Evolutionary conservation across 371 early-diverging fungal species (phyloP).

Genomic region (Nematocida sp.): DNA sequence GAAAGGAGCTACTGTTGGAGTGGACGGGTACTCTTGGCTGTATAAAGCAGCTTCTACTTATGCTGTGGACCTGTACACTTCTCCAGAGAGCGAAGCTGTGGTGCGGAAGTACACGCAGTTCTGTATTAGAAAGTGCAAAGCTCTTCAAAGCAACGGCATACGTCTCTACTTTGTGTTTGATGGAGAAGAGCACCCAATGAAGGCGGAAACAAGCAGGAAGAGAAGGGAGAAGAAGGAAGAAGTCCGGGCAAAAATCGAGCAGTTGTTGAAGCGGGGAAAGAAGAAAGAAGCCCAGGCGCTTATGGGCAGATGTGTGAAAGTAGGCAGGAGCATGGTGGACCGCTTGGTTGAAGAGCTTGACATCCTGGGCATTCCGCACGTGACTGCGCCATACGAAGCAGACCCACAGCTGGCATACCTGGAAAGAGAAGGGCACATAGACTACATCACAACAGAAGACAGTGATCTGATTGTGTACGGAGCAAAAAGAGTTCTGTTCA

Average conservation of each 20-base stretch:
- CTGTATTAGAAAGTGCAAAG: constrained; percentile 52
- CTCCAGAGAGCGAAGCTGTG: constrained; percentile 11
- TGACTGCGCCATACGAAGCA: constrained; percentile 94
- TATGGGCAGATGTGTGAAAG: constrained; percentile 56
- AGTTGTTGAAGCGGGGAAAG: constrained; percentile 31
- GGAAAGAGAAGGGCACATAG: constrained; percentile 68
- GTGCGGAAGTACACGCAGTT: constrained; percentile 51
- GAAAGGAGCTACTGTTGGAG: constrained; percentile 54
- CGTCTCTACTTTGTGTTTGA: constrained; percentile 84
- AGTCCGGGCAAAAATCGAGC: constrained; percentile 46
- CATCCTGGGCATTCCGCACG: constrained; percentile 68
- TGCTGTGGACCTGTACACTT: constrained; percentile 56
- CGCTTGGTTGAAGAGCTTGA: constrained; percentile 67
- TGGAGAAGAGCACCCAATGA: constrained; percentile 79
- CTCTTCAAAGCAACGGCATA: constrained; percentile 61
- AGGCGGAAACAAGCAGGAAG: constrained; percentile 71
- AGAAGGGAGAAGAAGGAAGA: constrained; percentile 64
- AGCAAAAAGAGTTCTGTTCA: constrained; percentile 66
- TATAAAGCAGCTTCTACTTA: constrained; percentile 54
- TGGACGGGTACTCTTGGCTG: constrained; percentile 65
- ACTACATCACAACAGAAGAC: constrained; percentile 84
- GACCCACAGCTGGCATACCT: constrained; percentile 89
- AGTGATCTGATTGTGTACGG: constrained; percentile 90
- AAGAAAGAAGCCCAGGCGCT: constrained; percentile 42
- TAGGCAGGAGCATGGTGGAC: constrained; percentile 67